These are phyloP conservation scores for Grammothele lineata DNA, from an alignment of 768 basidiomycete species.

Conservation along the genomic window DNA sequence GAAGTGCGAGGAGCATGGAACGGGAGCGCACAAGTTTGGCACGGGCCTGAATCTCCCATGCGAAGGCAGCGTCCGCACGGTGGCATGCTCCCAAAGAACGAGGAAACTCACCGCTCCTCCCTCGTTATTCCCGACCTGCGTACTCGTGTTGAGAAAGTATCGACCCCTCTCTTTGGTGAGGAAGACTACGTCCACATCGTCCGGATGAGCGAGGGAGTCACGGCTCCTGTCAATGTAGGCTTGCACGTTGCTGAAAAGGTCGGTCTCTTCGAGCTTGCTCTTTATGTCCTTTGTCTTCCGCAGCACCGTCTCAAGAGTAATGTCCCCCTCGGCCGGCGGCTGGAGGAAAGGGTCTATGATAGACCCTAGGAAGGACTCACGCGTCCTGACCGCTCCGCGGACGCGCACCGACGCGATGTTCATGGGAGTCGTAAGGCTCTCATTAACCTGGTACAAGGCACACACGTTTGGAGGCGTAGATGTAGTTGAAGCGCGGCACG, in stretches of 20 bases:
- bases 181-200: conserved; percentile 79
- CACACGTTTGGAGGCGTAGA: too few relatives aligned
- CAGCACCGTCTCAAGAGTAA: conserved; percentile 62
- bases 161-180: conserved; percentile 72
- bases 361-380: conserved; percentile 75
- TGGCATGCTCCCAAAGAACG: too few relatives aligned
- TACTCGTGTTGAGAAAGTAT: conserved; percentile 75
- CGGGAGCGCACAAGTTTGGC: too few relatives aligned
- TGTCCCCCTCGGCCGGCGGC: conserved; percentile 1
- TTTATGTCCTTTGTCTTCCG: conserved; percentile 66
- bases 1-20: too few relatives aligned
- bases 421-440: conserved; percentile 61
- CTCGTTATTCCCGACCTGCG: conserved; percentile 91
- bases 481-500: conserved; percentile 23
- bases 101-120: conserved; percentile 95
- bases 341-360: conserved; percentile 55
- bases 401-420: conserved; percentile 76
- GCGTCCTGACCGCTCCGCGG: conserved; percentile 70
- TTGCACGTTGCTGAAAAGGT: conserved; percentile 69
- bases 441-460: conserved; percentile 50
- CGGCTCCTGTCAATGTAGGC: conserved; percentile 57
- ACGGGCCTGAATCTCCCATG: too few relatives aligned
- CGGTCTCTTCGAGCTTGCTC: conserved; percentile 63
- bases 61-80: too few relatives aligned
- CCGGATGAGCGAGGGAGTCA: conserved; percentile 46